Base-by-base conservation (phyloP, 768 basidiomycete species). In the Gymnopilus dilepis region DNA sequence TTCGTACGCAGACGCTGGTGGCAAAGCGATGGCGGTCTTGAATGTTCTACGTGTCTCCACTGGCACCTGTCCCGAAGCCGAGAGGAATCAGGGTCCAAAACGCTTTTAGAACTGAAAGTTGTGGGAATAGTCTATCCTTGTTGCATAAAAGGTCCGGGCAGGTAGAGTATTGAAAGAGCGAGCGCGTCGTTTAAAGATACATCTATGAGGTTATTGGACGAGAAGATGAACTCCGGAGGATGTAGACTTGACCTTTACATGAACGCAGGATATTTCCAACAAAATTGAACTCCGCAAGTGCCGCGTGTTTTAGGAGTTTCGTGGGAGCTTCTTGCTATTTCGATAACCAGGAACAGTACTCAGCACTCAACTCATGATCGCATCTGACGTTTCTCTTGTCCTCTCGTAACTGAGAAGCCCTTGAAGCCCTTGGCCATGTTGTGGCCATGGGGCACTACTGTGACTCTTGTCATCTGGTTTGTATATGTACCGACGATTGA, bases 1-100 rank as follows among this genome's bases (percentile, higher is more conserved):
- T 13, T 24, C 11, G 12, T 34, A 4, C 22, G 51, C 28, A 28
- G 37, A n/a, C 28, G 54, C 28, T 15, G 15, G 15, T 33, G 52
- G 31, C 7, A 22, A 43, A 22, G 13, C 43, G 11, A 19, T 15
- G 47, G 17, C 17, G 22, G 19, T 40, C 17, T 51, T 50, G 45
- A 40, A 51, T 50, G 34, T 38, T 58, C 57, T 47, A 58, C 57
- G 57, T 58, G 57, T 58, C 57, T 40, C 45, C 57, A 45, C 56
- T 31, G 47, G 9, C 37, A 58, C 37, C n/a, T 21, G 40, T 22
- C 34, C 31, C 51, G 37, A 58, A 21, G 57, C 45, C 34, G 38
- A 45, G 57, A 51, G 33, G 34, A 28, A 56, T n/a, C 13, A 24
- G 19, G 56, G 56, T 33, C 26, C 47, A 15, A 48, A 50, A 31